phyloP scores from a whole-genome alignment of 2,329 filamentous ascomycete genomes.

The Fusarium cicatricum region DNA sequence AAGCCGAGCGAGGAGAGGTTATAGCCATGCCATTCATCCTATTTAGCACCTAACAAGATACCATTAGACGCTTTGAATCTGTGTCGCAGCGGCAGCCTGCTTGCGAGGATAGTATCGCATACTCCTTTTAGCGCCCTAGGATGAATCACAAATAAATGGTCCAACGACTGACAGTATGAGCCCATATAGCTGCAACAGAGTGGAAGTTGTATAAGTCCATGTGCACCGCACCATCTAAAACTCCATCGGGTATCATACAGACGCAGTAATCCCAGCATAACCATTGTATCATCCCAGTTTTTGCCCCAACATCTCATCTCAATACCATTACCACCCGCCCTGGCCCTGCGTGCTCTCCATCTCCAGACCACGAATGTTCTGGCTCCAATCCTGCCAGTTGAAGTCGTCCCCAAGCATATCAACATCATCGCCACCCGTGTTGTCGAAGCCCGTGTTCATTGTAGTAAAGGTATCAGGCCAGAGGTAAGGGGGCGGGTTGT shows the following conservation, averaged over 20 bases:
- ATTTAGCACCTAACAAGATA: not conserved
- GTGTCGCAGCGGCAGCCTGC: too few relatives aligned
- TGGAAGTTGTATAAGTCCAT: constrained; percentile 25
- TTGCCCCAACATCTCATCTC: not conserved
- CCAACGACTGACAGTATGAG: not conserved
- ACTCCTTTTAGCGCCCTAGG: too few relatives aligned
- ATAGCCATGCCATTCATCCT: constrained; percentile 17
- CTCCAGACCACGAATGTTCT: constrained; percentile 52
- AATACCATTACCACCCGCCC: constrained; percentile 32
- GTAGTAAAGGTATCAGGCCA: constrained; percentile 50
- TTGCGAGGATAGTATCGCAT: too few relatives aligned
- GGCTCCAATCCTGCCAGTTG: constrained; percentile 60
- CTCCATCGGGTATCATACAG: constrained; percentile 41
- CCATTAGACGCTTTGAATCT: not conserved
- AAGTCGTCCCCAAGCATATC: constrained; percentile 55
- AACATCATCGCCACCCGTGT: constrained; percentile 43
- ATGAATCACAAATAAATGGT: too few relatives aligned
- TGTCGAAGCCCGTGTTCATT: constrained; percentile 43
- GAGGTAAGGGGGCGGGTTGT: constrained; percentile 51
- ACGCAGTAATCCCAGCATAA: constrained; percentile 15
- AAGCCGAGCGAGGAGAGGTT: constrained; percentile 40
- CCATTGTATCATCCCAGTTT: constrained; percentile 1
- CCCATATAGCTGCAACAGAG: constrained; percentile 10
- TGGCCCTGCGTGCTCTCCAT: constrained; percentile 41
- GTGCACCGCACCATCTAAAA: constrained; percentile 9